A percentile compares a stretch with the other conserved stretches of the same genome.
These are phyloP conservation scores for Fusarium sp. DNA, from an alignment of 2,329 filamentous ascomycete genomes.

Conservation along the genomic window DNA sequence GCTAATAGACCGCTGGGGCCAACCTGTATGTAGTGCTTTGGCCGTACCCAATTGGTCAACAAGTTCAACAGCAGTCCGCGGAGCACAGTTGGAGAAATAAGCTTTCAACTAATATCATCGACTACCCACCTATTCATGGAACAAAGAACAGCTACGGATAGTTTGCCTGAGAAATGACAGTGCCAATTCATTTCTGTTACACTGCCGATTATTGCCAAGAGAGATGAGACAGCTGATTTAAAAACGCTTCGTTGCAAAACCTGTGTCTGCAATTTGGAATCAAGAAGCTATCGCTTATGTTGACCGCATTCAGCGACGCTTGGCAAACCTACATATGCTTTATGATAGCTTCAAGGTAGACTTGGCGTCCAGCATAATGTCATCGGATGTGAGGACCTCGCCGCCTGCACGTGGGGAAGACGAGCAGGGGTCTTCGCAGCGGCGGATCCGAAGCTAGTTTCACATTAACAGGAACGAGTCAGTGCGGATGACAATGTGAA, in stretches of 20 bases:
- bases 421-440: conserved; percentile 4
- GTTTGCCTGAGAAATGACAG: not conserved
- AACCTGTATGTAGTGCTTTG: not conserved
- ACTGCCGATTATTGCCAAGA: not conserved
- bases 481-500: not conserved
- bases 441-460: conserved; percentile 20
- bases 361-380: not conserved
- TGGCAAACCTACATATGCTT: not conserved
- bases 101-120: not conserved
- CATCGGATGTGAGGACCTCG: not conserved
- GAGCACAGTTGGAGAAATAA: not conserved
- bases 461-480: conserved; percentile 1
- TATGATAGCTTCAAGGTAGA: not conserved
- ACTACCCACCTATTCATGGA: not conserved
- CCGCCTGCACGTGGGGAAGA: not conserved
- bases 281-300: not conserved
- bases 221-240: not conserved
- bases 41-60: not conserved
- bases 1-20: no score
- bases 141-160: not conserved
- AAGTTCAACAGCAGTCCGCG: not conserved
- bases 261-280: not conserved
- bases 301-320: not conserved
- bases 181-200: not conserved
- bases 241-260: not conserved